Evolutionary conservation across 2,329 filamentous ascomycete genomes (phyloP), one percentile per base, ranked within the genome.

Genomic region (Neoascochyta sp.): DNA sequence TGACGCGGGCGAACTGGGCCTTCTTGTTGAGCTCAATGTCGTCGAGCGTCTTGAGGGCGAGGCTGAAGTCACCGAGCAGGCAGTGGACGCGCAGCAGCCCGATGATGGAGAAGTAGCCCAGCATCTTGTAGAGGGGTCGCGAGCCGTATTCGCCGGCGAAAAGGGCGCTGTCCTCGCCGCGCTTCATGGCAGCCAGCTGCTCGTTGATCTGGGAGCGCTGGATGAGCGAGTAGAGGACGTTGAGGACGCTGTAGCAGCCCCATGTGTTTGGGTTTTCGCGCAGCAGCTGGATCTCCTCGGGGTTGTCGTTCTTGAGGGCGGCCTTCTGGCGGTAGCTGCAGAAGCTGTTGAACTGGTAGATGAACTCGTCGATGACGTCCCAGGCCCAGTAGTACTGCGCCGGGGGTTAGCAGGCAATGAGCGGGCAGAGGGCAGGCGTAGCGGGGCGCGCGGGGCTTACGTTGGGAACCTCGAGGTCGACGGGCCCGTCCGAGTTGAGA

Each of bases 11-110:
- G 65, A 98, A 98, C 86, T 96, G 96, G 67, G 92, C 89, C 76
- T 96, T 96, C 78, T 98, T 98, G 77, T 96, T 98, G 58, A 98
- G 81, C 78, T 98, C 92, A 61, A 98, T 96, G 65, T 96, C 90
- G 65, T 98, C 92, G 48, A 98, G 84, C 19, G 92, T 98, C 80
- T 96, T 98, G 60, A 98, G 80, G 28, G 92, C 92, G 43, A 98
- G 80, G 70, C 86, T 94, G 72, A 98, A 98, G 72, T 98, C 92
- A 54, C 92, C 92, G 30, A 98, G 78, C 58, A 98, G 73, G 69
- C 86, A 93, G 78, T 98, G 92, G 46, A 98, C 92, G 27, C 92
- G 83, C 52, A 98, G 78, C 39, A 98, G 79, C 36, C 92, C 92
- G 60, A 98, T 95, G 70, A 98, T 95, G 65, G 90, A 95, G 71